Conservation (phyloP, 1,284 basidiomycete genomes). For the Amylostereum chailletii region DNA sequence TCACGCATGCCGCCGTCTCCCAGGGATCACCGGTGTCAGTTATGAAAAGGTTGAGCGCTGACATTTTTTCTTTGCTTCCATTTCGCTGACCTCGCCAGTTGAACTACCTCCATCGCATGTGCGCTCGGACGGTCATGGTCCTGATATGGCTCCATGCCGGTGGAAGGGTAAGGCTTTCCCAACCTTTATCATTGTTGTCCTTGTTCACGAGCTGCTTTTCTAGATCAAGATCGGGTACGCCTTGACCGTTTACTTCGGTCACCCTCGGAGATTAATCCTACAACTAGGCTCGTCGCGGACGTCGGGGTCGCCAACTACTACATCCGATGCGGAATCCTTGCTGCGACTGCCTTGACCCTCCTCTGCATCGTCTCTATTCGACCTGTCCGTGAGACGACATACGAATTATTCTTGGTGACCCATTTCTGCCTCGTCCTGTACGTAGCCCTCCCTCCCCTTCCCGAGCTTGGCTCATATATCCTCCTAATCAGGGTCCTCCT, state of each 20-base stretch:
- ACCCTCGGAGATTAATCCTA: no score
- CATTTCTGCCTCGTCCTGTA: slow-evolving; percentile 19
- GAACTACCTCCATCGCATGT: slow-evolving; percentile 44
- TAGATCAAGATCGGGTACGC: slow-evolving; percentile 4
- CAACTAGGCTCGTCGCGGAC: no score
- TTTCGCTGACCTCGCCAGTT: slow-evolving; percentile 22
- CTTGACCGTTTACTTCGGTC: no score
- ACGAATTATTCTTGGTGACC: slow-evolving; percentile 19
- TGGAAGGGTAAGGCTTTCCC: slow-evolving; percentile 26
- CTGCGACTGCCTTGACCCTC: slow-evolving; percentile 13
- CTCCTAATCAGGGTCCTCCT: slow-evolving; percentile 13
- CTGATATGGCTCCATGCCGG: slow-evolving; percentile 43
- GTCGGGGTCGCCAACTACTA: background rate
- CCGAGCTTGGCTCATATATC: background rate
- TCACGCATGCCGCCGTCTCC: background rate
- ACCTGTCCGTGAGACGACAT: slow-evolving; percentile 14
- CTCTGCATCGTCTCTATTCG: slow-evolving; percentile 17
- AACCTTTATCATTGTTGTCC: background rate
- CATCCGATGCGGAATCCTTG: slow-evolving; percentile 9
- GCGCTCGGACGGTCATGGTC: slow-evolving; percentile 36
- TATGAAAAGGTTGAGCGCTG: slow-evolving; percentile 40
- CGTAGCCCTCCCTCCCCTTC: slow-evolving; percentile 1
- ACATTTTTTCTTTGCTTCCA: background rate
- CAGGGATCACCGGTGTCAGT: slow-evolving; percentile 49
- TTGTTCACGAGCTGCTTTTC: background rate